A percentile compares a stretch with the other conserved stretches of the same genome.
These are phyloP conservation scores for Coprinopsis marcescibilis DNA, from an alignment of 768 basidiomycete species.

Conservation along the genomic window DNA sequence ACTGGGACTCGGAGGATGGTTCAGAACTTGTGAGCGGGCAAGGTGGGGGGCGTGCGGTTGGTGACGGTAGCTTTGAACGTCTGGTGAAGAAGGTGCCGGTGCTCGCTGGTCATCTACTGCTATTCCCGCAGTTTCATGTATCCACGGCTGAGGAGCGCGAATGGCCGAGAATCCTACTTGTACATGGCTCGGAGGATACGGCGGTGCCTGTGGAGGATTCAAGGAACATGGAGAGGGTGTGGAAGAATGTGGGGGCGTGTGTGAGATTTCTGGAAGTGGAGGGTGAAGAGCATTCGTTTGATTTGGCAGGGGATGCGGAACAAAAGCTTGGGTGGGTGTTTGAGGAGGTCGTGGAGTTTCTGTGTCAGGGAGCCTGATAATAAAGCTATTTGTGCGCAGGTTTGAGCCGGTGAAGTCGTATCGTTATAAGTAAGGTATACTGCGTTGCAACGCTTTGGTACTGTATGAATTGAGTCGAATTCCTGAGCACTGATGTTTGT, in stretches of 20 bases:
- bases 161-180: constrained; percentile 43
- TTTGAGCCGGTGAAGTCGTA: no score
- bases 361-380: background rate
- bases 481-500: no score
- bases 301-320: constrained; percentile 41
- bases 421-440: no score
- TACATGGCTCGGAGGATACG: constrained; percentile 45
- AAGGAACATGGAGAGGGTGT: constrained; percentile 22
- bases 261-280: constrained; percentile 17
- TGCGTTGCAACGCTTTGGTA: no score
- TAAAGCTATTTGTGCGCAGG: no score
- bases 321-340: constrained; percentile 14
- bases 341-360: constrained; percentile 7
- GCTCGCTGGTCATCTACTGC: constrained; percentile 17
- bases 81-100: constrained; percentile 5
- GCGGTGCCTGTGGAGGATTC: constrained; percentile 41
- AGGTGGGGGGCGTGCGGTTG: background rate
- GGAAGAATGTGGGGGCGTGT: constrained; percentile 26
- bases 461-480: no score
- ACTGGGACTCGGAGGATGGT: background rate
- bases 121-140: constrained; percentile 44
- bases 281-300: constrained; percentile 48
- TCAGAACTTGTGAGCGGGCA: constrained; percentile 11
- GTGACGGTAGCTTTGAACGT: background rate
- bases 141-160: constrained; percentile 2